Evolutionary conservation across 441 rosid genomes (phyloP), one percentile per base, ranked within the genome.

Genomic region (Bocquillonia castaneifolia): DNA sequence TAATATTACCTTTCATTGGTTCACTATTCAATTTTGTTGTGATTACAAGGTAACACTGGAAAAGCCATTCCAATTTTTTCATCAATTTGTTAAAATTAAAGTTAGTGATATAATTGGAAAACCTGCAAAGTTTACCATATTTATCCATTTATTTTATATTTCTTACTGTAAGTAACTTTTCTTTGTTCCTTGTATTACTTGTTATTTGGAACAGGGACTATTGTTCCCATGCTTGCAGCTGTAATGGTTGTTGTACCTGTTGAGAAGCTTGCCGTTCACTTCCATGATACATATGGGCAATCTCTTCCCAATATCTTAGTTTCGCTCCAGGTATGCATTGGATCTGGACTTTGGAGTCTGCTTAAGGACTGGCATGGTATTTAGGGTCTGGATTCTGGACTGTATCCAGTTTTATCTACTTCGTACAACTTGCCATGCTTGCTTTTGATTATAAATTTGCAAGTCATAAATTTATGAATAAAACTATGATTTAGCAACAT

Each of bases 211-310:
- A 36, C 80, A 93, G 99, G 99, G 66, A 76, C 79, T 69, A 91
- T 91, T 59, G 79, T 85, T 77, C 92, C 90, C 45, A 87, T 93
- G 99, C 96, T 93, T 59, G 96, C 84, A 74, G 93, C 95, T 55
- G 97, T 91, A 22, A 86, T 85, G 91, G 86, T 79, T 42, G 95
- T 85, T 59, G 91, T 91, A 69, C 96, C 97, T 17, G 82, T 70
- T 9, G 90, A 88, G 50, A 93, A 87, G 79, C 85, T 93, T 42
- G 93, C 96, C 45, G 92, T 93, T 76, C 97, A 93, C 80, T 91
- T 93, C 82, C 99, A 93, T 53, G 99, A 93, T 73, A 93, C 99
- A 17, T 93, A 91, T 17, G 99, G 99, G 59, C 99, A 93, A 78
- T 89, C 97, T 75, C 97, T 91, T 72, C 75, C 97, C 52, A 93